These are phyloP conservation scores for Purpureocillium lavendulum DNA, from an alignment of 2,329 filamentous ascomycete genomes.

Conservation along the genomic window DNA sequence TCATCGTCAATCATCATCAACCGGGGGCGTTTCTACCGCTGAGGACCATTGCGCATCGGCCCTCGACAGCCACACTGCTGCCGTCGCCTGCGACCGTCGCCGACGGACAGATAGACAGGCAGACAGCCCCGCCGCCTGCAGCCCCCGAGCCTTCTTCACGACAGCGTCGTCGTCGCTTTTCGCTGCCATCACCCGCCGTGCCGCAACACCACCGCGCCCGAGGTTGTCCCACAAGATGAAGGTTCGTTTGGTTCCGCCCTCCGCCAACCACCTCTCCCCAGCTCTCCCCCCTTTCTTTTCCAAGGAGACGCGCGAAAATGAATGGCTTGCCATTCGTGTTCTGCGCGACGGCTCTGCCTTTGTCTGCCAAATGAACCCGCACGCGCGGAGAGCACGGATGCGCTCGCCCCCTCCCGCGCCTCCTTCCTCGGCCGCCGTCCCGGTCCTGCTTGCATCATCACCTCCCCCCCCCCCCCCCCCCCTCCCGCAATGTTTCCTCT, in stretches of 20 bases:
- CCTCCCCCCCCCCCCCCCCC: not conserved
- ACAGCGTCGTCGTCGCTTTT: not conserved
- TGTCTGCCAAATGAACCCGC: too few species aligned
- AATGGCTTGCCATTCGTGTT: too few species aligned
- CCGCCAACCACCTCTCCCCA: constrained; percentile 4
- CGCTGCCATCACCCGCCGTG: not conserved
- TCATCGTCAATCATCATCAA: too few species aligned
- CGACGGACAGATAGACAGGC: too few species aligned
- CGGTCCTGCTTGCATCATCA: not conserved
- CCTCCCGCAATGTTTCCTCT: not conserved
- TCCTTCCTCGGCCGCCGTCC: not conserved
- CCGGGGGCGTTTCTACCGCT: too few species aligned
- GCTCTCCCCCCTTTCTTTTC: constrained; percentile 8
- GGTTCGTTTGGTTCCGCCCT: constrained; percentile 19
- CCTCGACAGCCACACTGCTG: too few species aligned
- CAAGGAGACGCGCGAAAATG: too few species aligned
- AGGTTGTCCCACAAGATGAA: constrained; percentile 25
- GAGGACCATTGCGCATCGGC: too few species aligned
- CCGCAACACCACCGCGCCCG: not conserved
- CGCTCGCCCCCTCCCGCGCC: not conserved
- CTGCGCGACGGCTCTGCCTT: too few species aligned
- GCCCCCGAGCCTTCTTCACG: too few species aligned
- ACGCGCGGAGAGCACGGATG: not conserved
- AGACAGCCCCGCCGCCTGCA: too few species aligned
- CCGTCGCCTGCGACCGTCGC: too few species aligned